Base-by-base conservation (phyloP, 139 green algal species). In the Tetratostichococcus sp. region DNA sequence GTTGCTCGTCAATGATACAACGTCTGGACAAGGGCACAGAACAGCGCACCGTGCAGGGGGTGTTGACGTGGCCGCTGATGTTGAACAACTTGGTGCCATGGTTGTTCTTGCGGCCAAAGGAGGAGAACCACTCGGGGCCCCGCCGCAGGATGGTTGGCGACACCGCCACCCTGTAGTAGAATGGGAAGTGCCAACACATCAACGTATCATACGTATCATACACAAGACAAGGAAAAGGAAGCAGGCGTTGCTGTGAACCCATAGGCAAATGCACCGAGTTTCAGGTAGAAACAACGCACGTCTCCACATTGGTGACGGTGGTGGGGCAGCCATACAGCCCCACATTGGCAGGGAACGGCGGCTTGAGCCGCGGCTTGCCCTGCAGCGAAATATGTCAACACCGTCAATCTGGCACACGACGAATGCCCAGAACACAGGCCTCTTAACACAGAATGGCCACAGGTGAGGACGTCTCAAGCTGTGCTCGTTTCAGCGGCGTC, bases 51-150 rank as follows among this genome's bases (percentile, higher is more conserved):
- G 96, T 99, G 81, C 90, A 94, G 2, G 96, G 96, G 65, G 91
- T 88, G 90, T 99, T 99, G 39, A 99, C 96, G 82, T 99, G 96
- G 28, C 96, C 96, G 25, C 81, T 93, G 86, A 99, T 99, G 89
- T 94, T 97, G 85, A 95, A 99, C 30, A 99, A 93, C 89, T 99
- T 99, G 72, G 95, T 99, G 80, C 95, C 95, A 25, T 86, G 78
- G 86, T 99, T 98, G 91, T 97, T 97, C 83, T 97, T 96, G 76
- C 95, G 91, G 2, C 95, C 95, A 82, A 99, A 97, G 65, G 75
- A 85, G 14, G 90, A 77, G 76, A 98, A 99, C 95, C 95, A 99
- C 68, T 97, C 91, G 21, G 95, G 91, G 30, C 96, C 96, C 17
- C 96, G 83, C 35, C 96, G 88, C 69, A 98, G 86, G 82, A 99